Evolutionary conservation across 1,139 yeast species (phyloP), one percentile per base, ranked within the genome.

Genomic region (Scheffersomyces illinoinensis): DNA sequence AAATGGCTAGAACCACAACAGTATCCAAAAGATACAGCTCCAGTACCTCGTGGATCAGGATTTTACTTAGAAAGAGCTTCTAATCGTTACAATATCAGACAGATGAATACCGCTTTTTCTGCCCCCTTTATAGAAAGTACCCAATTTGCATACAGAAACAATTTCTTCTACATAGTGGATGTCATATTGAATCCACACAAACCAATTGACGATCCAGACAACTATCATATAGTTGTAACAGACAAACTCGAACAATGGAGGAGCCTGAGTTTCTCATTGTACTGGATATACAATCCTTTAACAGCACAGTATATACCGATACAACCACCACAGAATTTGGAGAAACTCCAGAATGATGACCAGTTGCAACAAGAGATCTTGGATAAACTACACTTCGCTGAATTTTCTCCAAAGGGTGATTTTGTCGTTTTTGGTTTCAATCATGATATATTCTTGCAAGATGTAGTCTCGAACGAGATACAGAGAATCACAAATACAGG

Each of bases 341-440:
- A 52, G 23, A 69, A 71, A 43, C 55, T 66, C 50, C 59, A 70
- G 14, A 68, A 66, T 26, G 46, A 54, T 19, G 55, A 58, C 4
- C 52, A 59, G 53, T 54, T 59, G 1, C 20, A 53, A 3, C 48
- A 50, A 2, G 61, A 59, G 50, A 26, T 56, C n/a, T 53, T 64
- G 43, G 63, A 63, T n/a, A 75, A 76, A 56, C 60, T 85, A 7
- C 80, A 83, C 24, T 85, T 87, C 60, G 93, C 91, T 0, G 76
- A 81, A 39, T 93, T 96, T 85, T 88, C 97, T 0, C 97, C 97
- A 1, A 74, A 78, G 3, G 91, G 92, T 21, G 81, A 81, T 50
- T 78, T 81, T 59, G 73, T 93, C 50, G 87, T 95, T 2, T 93
- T 84, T 70, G 91, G 92, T 1, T 79, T 76, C 61, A 78, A 86